Evolutionary conservation across 768 basidiomycete species (phyloP).

Genomic region (Coprinopsis sp.): DNA sequence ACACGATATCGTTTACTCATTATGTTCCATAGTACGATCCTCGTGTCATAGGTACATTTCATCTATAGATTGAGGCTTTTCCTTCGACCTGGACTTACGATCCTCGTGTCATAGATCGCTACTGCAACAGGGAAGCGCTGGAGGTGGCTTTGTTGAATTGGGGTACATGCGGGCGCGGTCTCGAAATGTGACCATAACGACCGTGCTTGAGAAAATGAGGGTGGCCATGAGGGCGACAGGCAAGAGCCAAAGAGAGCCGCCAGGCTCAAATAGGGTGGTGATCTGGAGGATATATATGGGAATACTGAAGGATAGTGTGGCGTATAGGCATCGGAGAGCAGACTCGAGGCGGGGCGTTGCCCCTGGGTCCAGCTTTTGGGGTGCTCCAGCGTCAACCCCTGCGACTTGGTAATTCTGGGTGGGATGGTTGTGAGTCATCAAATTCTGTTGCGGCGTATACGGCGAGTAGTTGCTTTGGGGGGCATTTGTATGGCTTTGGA

Average conservation of each 20-base stretch:
- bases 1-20: too few species aligned
- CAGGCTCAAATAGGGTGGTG: not conserved
- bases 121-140: slow-evolving; percentile 36
- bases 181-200: not conserved
- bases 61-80: too few species aligned
- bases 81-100: too few species aligned
- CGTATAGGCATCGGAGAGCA: not conserved
- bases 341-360: not conserved
- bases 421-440: too few species aligned
- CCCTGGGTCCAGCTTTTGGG: too few species aligned
- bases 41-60: too few species aligned
- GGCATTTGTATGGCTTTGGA: too few species aligned
- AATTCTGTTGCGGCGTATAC: too few species aligned
- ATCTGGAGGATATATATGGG: not conserved
- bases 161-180: not conserved
- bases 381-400: too few species aligned
- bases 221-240: not conserved
- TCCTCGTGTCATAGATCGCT: slow-evolving; percentile 47
- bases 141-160: not conserved
- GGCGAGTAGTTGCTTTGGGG: too few species aligned
- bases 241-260: not conserved
- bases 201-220: not conserved
- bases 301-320: not conserved
- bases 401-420: too few species aligned
- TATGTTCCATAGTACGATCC: too few species aligned